A percentile compares a stretch with the other conserved stretches of the same genome.
Evolutionary conservation across 1,139 yeast genomes (phyloP).

Genomic region (Blastobotrys persicus): DNA sequence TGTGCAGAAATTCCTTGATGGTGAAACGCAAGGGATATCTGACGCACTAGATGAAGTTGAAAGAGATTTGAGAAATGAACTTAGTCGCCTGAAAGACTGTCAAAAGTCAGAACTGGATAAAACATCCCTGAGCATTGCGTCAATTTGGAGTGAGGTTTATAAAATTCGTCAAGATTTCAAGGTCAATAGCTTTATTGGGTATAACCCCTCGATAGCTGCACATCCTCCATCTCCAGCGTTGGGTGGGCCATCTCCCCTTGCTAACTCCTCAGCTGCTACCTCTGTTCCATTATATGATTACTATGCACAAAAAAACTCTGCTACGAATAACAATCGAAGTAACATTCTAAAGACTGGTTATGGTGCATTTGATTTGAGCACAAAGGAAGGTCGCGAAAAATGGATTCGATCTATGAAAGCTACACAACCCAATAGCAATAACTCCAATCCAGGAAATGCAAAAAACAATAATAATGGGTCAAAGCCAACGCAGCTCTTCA

Average conservation of each 20-base stretch:
- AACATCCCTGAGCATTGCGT: slow-evolving; percentile 10
- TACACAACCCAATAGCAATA: background rate
- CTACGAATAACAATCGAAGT: slow-evolving; percentile 25
- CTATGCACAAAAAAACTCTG: background rate
- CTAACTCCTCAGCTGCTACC: background rate
- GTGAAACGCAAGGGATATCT: slow-evolving; percentile 4
- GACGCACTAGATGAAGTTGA: slow-evolving; percentile 7
- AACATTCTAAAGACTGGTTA: slow-evolving; percentile 39
- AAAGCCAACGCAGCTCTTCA: slow-evolving; percentile 9
- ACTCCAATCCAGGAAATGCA: background rate
- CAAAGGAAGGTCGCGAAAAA: slow-evolving; percentile 29
- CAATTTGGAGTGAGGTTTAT: slow-evolving; percentile 16
- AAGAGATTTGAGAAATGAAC: background rate
- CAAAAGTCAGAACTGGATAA: slow-evolving; percentile 7
- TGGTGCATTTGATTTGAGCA: slow-evolving; percentile 31
- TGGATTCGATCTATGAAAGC: slow-evolving; percentile 26
- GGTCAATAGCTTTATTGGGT: slow-evolving; percentile 2
- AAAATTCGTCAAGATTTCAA: slow-evolving; percentile 8
- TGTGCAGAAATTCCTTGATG: slow-evolving; percentile 4
- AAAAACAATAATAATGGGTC: background rate
- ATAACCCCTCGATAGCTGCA: background rate
- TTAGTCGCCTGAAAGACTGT: background rate
- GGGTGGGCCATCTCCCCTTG: background rate
- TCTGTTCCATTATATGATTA: slow-evolving; percentile 1
- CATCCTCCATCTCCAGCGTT: background rate